A percentile compares a stretch with the other conserved stretches of the same genome.
Evolutionary conservation across 495 filamentous ascomycete species (phyloP).

Genomic region (Antarctomyces pellizariae): DNA sequence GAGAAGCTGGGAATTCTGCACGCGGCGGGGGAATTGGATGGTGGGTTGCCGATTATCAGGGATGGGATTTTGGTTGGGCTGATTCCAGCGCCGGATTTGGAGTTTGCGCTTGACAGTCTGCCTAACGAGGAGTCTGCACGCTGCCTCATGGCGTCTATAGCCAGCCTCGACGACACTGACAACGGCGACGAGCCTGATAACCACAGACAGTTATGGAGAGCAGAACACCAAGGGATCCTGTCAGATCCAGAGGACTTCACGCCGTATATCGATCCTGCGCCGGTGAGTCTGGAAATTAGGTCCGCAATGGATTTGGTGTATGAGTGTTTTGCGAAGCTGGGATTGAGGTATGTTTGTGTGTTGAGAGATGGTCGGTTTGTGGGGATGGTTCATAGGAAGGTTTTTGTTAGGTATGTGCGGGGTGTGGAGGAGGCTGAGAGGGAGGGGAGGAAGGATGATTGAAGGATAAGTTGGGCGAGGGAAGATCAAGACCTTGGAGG

Average conservation of each 20-base stretch:
- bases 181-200: conserved; percentile 26
- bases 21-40: conserved; percentile 71
- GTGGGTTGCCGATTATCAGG: conserved; percentile 68
- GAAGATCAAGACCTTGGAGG: too few species aligned
- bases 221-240: too few species aligned
- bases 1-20: conserved; percentile 61
- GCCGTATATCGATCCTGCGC: conserved; percentile 75
- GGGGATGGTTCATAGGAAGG: conserved; percentile 90
- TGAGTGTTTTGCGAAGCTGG: conserved; percentile 89
- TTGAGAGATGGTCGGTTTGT: conserved; percentile 63
- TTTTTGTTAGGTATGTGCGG: conserved; percentile 85
- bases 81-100: conserved; percentile 84
- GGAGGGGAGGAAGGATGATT: too few species aligned
- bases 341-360: conserved; percentile 81
- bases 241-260: conserved; percentile 76
- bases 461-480: too few species aligned
- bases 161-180: conserved; percentile 29
- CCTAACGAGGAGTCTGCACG: conserved; percentile 42
- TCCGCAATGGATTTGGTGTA: conserved; percentile 91
- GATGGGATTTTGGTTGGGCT: conserved; percentile 65
- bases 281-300: conserved; percentile 66
- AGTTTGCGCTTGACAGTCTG: conserved; percentile 75
- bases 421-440: conserved; percentile 41
- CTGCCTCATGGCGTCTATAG: conserved; percentile 58
- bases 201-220: too few species aligned